Percentiles rank a stretch among this genome's conserved stretches.
Conservation (phyloP, 495 filamentous ascomycete genomes). For the Cryomyces minteri region DNA sequence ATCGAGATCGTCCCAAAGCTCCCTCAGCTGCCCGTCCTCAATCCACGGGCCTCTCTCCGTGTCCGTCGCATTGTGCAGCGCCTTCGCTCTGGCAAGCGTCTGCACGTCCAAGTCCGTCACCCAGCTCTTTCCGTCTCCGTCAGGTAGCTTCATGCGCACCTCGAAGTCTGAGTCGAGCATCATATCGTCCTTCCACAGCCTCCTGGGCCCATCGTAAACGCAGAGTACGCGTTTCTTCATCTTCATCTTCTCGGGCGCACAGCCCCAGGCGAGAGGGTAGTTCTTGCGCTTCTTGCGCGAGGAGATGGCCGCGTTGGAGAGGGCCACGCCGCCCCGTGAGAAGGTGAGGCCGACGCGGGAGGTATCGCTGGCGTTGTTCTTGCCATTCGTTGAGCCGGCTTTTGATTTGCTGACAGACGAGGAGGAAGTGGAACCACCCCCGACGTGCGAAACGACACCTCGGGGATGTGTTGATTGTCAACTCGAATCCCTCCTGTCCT, state of each 20-base stretch:
- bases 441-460: slow-evolving; percentile 32
- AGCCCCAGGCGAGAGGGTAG: slow-evolving; percentile 86
- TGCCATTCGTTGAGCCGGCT: background rate
- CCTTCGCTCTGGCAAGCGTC: slow-evolving; percentile 72
- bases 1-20: no score
- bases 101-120: slow-evolving; percentile 88
- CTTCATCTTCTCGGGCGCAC: slow-evolving; percentile 75
- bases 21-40: no score
- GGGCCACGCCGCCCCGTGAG: slow-evolving; percentile 28
- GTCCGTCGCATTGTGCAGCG: slow-evolving; percentile 52
- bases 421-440: slow-evolving; percentile 18
- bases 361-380: slow-evolving; percentile 2
- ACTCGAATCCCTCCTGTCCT: slow-evolving; percentile 19
- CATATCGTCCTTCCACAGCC: slow-evolving; percentile 97
- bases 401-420: slow-evolving; percentile 7
- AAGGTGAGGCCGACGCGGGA: slow-evolving; percentile 24
- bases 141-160: slow-evolving; percentile 61
- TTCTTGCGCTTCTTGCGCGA: slow-evolving; percentile 74
- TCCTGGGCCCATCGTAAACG: slow-evolving; percentile 75
- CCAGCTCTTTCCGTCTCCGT: slow-evolving; percentile 48
- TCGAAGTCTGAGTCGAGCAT: slow-evolving; percentile 93
- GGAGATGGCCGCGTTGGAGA: slow-evolving; percentile 30
- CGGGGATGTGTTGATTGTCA: slow-evolving; percentile 41
- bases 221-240: slow-evolving; percentile 93
- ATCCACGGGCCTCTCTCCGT: slow-evolving; percentile 76